Base-by-base conservation (phyloP, 345 rosid species). In the Euphorbia lathyris region DNA sequence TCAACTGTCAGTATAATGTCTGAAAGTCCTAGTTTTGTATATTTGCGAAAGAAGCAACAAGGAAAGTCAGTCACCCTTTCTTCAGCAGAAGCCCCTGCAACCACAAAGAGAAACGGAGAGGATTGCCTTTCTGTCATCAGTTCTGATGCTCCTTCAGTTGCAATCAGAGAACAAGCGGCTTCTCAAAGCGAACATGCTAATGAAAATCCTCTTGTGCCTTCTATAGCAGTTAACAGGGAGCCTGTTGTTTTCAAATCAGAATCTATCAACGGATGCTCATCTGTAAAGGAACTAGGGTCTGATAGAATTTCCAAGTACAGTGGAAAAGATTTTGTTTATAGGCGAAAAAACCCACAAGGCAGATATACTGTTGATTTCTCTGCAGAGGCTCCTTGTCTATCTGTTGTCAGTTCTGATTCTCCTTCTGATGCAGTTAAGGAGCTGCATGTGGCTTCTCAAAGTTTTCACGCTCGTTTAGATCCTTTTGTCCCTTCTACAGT, bases 321-420 rank as follows among this genome's bases (percentile, higher is more conserved):
- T 67, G 65, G 47, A 74, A 82, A 60, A 25, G 87, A 78, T 61
- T 70, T 77, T 74, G 98, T 93, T 58, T 89, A 71, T 25, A 34
- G 40, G 42, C 60, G 98, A 78, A 86, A 83, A 84, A 87, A 81
- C 47, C 76, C 65, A 58, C 70, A n/a, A 34, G 71, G 70, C 62
- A 73, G 73, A 30, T 47, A 73, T 71, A 38, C 48, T 62, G 73
- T 76, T 65, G 70, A 69, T 67, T 72, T 66, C 72, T 66, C 83
- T 63, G 78, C 66, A 51, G 70, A 57, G 71, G 71, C 57, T 64
- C 80, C 77, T 55, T 79, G 69, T 78, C 72, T 61, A 67, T 84
- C 89, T 68, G 76, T 80, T 66, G 70, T 81, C 69, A 79, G 84
- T 70, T 83, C 77, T 59, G 80, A 74, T 76, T 67, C 74, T 71